phyloP scores from a whole-genome alignment of 306 rosid species.

The Lathyrus sativus region DNA sequence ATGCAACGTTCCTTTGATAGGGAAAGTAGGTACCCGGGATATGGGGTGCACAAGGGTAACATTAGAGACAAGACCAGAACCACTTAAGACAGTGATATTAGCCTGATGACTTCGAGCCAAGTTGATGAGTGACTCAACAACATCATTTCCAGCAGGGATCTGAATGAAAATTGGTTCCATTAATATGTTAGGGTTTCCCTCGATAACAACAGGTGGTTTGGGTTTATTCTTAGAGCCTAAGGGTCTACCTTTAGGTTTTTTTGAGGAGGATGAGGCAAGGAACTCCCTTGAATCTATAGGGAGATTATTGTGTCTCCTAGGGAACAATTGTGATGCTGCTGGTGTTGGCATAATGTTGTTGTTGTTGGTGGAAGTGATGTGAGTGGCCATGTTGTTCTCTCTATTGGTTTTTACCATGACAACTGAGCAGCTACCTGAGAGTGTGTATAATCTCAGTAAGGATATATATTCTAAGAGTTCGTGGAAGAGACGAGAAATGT shows the following conservation, averaged over 20 bases:
- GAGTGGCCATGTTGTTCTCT: too few species aligned
- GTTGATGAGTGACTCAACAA: background rate
- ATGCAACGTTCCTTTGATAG: constrained; percentile 37
- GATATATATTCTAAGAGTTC: too few species aligned
- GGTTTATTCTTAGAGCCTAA: background rate
- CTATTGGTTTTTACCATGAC: too few species aligned
- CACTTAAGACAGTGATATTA: background rate
- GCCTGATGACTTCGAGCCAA: background rate
- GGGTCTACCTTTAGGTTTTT: background rate
- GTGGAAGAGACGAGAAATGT: too few species aligned
- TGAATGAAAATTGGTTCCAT: background rate
- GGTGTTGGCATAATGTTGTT: too few species aligned
- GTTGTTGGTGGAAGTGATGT: too few species aligned
- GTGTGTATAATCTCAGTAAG: too few species aligned
- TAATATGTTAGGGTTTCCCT: background rate
- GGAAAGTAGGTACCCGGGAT: constrained; percentile 11
- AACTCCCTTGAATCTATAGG: too few species aligned
- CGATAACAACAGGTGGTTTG: background rate
- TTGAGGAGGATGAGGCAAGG: background rate
- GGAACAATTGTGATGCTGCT: too few species aligned
- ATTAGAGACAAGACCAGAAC: constrained; percentile 51
- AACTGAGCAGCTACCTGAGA: too few species aligned
- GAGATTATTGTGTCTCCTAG: too few species aligned
- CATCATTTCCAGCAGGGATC: background rate
- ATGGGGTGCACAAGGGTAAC: constrained; percentile 38